Conservation (phyloP, 78 protist species). For the Anaeramoeba flamelloides region DNA sequence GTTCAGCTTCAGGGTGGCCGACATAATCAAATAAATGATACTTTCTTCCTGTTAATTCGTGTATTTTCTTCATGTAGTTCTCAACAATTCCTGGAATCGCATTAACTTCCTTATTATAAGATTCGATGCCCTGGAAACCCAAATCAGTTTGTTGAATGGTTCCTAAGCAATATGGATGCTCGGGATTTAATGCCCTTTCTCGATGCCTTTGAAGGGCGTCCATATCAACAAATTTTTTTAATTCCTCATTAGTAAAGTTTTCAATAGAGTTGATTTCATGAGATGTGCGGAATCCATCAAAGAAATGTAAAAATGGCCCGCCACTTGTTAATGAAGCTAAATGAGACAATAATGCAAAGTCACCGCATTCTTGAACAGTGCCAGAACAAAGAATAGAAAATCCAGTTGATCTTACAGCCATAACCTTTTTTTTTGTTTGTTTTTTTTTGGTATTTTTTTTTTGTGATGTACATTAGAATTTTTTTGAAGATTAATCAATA, state of each 20-base stretch:
- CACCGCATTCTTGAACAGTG: constrained; percentile 33
- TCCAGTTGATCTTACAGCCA: no score
- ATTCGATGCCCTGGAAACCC: constrained; percentile 28
- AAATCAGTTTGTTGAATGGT: constrained; percentile 14
- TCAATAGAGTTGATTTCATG: constrained; percentile 33
- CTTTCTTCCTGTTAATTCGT: constrained; percentile 15
- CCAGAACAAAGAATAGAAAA: constrained; percentile 20
- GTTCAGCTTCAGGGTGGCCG: constrained; percentile 17
- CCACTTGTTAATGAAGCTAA: constrained; percentile 16
- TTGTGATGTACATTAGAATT: no score
- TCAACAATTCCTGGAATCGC: constrained; percentile 29
- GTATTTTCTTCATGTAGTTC: constrained; percentile 22
- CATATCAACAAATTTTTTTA: constrained; percentile 7
- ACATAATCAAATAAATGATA: constrained; percentile 5
- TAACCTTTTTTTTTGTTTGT: no score
- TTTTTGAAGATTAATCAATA: no score
- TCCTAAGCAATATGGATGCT: constrained; percentile 28
- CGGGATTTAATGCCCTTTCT: constrained; percentile 30
- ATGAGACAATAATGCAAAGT: constrained; percentile 37
- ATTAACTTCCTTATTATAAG: constrained; percentile 18
- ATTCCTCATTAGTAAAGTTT: constrained; percentile 10
- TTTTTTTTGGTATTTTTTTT: no score
- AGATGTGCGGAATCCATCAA: constrained; percentile 46
- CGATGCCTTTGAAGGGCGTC: constrained; percentile 23
- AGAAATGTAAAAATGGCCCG: constrained; percentile 49